Conservation (phyloP, 495 filamentous ascomycete species). For the Xylaria bambusicola region DNA sequence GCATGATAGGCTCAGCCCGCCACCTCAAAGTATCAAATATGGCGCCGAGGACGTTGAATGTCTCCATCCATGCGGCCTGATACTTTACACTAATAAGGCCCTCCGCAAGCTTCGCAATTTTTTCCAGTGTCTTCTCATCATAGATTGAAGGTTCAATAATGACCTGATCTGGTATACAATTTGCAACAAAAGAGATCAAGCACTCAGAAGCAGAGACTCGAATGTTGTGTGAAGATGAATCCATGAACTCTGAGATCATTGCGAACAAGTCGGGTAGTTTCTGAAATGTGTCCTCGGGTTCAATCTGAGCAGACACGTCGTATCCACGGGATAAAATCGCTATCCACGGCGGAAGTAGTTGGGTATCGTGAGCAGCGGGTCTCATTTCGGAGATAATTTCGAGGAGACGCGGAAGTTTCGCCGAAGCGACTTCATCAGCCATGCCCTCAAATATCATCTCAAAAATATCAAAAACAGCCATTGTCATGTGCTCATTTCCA, state of each 20-base stretch:
- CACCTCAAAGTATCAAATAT: slow-evolving; percentile 86
- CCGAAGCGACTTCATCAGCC: slow-evolving; percentile 79
- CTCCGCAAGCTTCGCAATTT: slow-evolving; percentile 65
- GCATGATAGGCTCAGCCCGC: slow-evolving; percentile 75
- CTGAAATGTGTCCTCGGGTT: slow-evolving; percentile 82
- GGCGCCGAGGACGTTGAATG: slow-evolving; percentile 85
- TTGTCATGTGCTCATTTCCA: slow-evolving; percentile 90
- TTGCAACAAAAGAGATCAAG: slow-evolving; percentile 84
- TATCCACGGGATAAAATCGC: slow-evolving; percentile 92
- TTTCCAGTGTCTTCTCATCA: slow-evolving; percentile 81
- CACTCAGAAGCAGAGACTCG: slow-evolving; percentile 92
- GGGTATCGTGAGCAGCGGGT: slow-evolving; percentile 86
- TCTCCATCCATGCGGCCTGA: slow-evolving; percentile 92
- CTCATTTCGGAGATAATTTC: slow-evolving; percentile 85
- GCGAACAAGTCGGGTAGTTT: slow-evolving; percentile 81
- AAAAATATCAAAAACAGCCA: slow-evolving; percentile 94
- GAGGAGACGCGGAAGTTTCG: slow-evolving; percentile 84
- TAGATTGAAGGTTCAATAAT: slow-evolving; percentile 84
- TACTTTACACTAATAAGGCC: slow-evolving; percentile 84
- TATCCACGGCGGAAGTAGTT: slow-evolving; percentile 93
- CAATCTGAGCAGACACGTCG: slow-evolving; percentile 86
- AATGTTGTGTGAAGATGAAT: slow-evolving; percentile 87
- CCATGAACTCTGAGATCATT: slow-evolving; percentile 74
- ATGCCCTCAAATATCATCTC: slow-evolving; percentile 93
- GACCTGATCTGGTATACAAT: slow-evolving; percentile 77